Base-by-base conservation (phyloP, 495 filamentous ascomycete species). In the Cudoniella acicularis region DNA sequence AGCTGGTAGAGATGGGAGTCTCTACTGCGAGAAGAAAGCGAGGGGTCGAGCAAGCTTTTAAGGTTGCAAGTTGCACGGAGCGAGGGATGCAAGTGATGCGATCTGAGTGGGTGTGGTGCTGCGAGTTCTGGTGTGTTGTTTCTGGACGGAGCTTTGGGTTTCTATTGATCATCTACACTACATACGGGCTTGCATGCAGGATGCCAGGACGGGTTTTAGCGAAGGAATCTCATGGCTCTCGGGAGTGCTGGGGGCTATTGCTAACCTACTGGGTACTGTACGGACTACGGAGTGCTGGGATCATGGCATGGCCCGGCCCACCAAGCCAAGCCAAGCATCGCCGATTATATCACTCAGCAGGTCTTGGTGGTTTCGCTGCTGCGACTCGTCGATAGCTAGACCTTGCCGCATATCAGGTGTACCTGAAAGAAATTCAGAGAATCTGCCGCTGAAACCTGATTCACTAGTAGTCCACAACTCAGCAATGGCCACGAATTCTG, bases 31-130 rank as follows among this genome's bases (percentile, higher is more conserved):
- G 6, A 25, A 41, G 6, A 16, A 20, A 40, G 40, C 26, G 52
- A 41, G 36, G 55, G 51, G 50, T 21, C 17, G 26, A 26, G 54
- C 50, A 59, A 51, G 62, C 54, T 49, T 64, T 57, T 57, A 54
- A 18, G 47, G n/a, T n/a, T n/a, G n/a, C n/a, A 36, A 46, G 41
- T 45, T 58, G 56, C 54, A 45, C 49, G 45, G 45, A 64, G 62
- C 58, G 62, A 61, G 50, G 48, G 49, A 64, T 65, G 63, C 63
- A 59, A 62, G 59, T 55, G 63, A 52, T 56, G 59, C 45, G 56
- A 58, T 2, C 1, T 57, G 57, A 21, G 21, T 47, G 6, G 16
- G 30, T 49, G 49, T 51, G 45, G 20, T 53, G 36, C 23, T 49
- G 49, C 25, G 26, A 49, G 43, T 47, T 48, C 10, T 48, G 27